phyloP scores from a whole-genome alignment of 441 rosid genomes.

The Syzygium malaccense region DNA sequence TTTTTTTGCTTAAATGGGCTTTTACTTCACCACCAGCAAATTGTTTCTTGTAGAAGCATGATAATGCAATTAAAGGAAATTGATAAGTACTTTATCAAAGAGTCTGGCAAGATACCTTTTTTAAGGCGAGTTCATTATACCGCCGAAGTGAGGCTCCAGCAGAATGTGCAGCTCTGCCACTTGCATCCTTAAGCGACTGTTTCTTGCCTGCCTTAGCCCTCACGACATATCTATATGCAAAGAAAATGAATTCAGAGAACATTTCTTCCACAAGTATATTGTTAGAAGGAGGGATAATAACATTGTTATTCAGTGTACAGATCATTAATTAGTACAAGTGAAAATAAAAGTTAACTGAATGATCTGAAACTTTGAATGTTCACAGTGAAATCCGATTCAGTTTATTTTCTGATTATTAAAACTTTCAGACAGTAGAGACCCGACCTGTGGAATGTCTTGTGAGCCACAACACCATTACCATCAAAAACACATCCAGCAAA shows the following conservation, averaged over 20 bases:
- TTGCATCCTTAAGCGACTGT: conserved; percentile 88
- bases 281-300: background rate
- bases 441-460: conserved; percentile 93
- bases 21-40: background rate
- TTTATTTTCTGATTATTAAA: background rate
- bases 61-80: background rate
- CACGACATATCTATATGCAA: conserved; percentile 69
- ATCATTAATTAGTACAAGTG: background rate
- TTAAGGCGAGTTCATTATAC: conserved; percentile 82
- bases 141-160: conserved; percentile 99
- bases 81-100: background rate
- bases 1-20: background rate
- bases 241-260: background rate
- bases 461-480: conserved; percentile 61
- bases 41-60: background rate
- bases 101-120: conserved; percentile 49
- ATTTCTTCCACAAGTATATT: background rate
- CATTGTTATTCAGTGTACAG: background rate
- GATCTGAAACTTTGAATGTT: background rate
- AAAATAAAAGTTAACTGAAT: background rate
- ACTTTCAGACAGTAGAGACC: background rate
- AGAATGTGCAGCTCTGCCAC: conserved; percentile 82
- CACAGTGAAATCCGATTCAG: background rate
- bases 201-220: conserved; percentile 98
- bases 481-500: conserved; percentile 85